These are phyloP conservation scores for Didymellaceae sp. DNA, from an alignment of 2,329 filamentous ascomycete genomes.

Conservation along the genomic window DNA sequence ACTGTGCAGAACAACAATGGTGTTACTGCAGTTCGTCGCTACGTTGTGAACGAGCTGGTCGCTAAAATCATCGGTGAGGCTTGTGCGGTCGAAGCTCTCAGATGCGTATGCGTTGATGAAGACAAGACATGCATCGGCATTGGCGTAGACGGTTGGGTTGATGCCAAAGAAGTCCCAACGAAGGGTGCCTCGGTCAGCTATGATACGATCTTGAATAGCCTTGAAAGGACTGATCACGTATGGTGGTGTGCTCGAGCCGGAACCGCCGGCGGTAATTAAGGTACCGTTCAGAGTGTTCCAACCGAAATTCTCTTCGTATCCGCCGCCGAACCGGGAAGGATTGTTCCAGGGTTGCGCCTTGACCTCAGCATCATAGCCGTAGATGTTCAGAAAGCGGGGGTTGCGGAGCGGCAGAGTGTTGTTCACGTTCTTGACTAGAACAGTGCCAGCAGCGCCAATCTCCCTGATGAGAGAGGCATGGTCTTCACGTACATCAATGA, in stretches of 20 bases:
- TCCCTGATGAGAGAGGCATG: slow-evolving; percentile 50
- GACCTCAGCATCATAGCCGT: slow-evolving; percentile 49
- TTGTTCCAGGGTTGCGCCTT: slow-evolving; percentile 48
- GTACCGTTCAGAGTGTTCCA: slow-evolving; percentile 52
- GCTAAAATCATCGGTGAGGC: slow-evolving; percentile 27
- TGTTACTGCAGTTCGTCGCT: slow-evolving; percentile 57
- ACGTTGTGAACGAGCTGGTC: slow-evolving; percentile 53
- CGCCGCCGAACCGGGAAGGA: slow-evolving; percentile 46
- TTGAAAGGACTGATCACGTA: slow-evolving; percentile 53
- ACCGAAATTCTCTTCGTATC: slow-evolving; percentile 49
- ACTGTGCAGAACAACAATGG: slow-evolving; percentile 55
- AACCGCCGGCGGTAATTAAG: slow-evolving; percentile 49
- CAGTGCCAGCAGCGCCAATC: slow-evolving; percentile 49
- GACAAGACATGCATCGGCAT: slow-evolving; percentile 57
- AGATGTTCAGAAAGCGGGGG: slow-evolving; percentile 47
- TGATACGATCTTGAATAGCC: slow-evolving; percentile 44
- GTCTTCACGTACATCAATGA: slow-evolving; percentile 57
- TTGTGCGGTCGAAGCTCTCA: slow-evolving; percentile 39
- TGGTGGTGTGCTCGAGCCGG: slow-evolving; percentile 48
- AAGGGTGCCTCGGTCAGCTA: slow-evolving; percentile 39
- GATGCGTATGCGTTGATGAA: slow-evolving; percentile 63
- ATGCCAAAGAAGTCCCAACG: slow-evolving; percentile 45
- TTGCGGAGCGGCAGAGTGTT: slow-evolving; percentile 47
- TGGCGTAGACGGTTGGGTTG: slow-evolving; percentile 39
- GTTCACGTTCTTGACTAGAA: slow-evolving; percentile 58